Conservation (phyloP, 1,284 basidiomycete genomes). For the Quambalaria eucalypti region DNA sequence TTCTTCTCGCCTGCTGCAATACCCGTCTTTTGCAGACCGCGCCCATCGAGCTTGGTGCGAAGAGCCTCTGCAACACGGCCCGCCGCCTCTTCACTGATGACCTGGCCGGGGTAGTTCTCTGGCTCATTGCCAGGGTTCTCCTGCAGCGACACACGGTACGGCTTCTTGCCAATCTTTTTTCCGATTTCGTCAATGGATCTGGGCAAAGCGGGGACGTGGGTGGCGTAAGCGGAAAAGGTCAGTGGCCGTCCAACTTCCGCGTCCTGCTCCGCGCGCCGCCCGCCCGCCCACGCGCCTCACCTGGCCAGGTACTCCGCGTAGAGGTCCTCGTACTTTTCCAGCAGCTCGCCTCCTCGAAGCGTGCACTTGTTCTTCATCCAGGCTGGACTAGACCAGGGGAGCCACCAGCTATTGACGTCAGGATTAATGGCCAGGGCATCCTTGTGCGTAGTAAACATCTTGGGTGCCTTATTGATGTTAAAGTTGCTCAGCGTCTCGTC, state of each 20-base stretch:
- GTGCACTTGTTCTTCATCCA: constrained; percentile 31
- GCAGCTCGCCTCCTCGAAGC: constrained; percentile 19
- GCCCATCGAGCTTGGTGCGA: constrained; percentile 13
- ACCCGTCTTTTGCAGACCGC: constrained; percentile 8
- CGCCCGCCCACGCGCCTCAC: no score
- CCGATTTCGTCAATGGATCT: constrained; percentile 16
- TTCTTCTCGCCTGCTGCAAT: constrained; percentile 21
- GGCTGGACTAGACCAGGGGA: constrained; percentile 23
- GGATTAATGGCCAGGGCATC: constrained; percentile 19
- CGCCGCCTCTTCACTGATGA: constrained; percentile 10
- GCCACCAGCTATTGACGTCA: constrained; percentile 14
- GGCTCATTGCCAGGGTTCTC: constrained; percentile 18
- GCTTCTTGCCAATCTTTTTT: constrained; percentile 9
- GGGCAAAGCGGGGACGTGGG: no score
- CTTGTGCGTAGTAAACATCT: constrained; percentile 18
- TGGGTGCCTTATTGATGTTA: constrained; percentile 24
- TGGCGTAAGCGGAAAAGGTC: no score
- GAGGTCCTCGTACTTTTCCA: constrained; percentile 15
- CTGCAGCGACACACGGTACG: constrained; percentile 12
- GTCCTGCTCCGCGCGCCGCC: no score
- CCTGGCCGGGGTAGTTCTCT: constrained; percentile 18
- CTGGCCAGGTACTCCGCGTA: constrained; percentile 23
- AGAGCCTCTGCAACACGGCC: constrained; percentile 12
- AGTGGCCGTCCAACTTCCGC: no score
- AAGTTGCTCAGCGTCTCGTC: constrained; percentile 19